These are phyloP conservation scores for Haplosporangium sp. DNA, from an alignment of 371 early-diverging fungal species.

Conservation along the genomic window DNA sequence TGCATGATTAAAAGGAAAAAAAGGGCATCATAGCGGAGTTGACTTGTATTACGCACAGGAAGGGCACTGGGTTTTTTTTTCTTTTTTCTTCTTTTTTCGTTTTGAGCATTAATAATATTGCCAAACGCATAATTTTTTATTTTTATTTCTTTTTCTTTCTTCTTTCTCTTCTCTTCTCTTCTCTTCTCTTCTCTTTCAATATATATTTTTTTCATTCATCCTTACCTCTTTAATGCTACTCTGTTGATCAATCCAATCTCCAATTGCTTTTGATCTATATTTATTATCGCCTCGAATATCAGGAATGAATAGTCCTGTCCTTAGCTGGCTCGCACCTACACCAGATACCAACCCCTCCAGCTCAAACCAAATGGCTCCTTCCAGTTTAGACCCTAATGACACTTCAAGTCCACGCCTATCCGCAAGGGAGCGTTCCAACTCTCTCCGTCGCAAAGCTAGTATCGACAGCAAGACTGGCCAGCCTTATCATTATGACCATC, in stretches of 20 bases:
- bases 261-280: too few species aligned
- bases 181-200: not conserved
- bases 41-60: not conserved
- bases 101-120: not conserved
- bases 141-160: not conserved
- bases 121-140: not conserved
- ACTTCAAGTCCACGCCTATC: conserved; percentile 7
- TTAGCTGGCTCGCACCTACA: not conserved
- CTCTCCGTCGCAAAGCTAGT: conserved; percentile 38
- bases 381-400: not conserved
- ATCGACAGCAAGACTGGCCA: conserved; percentile 36
- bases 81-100: not conserved
- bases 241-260: too few species aligned
- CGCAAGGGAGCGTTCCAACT: conserved; percentile 25
- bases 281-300: not conserved
- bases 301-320: conserved; percentile 23
- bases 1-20: too few species aligned
- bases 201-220: too few species aligned
- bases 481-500: conserved; percentile 44
- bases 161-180: not conserved
- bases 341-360: conserved; percentile 9
- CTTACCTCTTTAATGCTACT: too few species aligned
- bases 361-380: not conserved
- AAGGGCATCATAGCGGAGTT: too few species aligned
- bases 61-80: not conserved